Evolutionary conservation across 805 yeast genomes (phyloP).

Genomic region (Metschnikowia peoriensis): DNA sequence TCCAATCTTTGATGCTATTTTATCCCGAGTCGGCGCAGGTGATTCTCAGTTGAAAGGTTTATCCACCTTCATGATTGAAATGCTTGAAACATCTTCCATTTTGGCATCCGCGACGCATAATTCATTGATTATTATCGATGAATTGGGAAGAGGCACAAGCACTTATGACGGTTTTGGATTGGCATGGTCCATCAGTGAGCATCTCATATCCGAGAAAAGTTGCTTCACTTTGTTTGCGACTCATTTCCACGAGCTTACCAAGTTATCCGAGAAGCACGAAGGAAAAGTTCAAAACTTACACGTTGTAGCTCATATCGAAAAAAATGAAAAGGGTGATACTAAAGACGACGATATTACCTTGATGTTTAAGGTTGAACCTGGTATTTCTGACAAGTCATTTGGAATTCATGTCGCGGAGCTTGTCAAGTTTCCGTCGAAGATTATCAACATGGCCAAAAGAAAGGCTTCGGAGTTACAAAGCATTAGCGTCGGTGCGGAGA

Average conservation of each 20-base stretch:
- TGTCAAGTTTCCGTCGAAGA: constrained; percentile 88
- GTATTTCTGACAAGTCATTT: constrained; percentile 93
- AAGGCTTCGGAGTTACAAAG: constrained; percentile 87
- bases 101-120: constrained; percentile 73
- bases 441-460: constrained; percentile 91
- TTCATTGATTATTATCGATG: constrained; percentile 87
- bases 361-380: constrained; percentile 91
- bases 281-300: constrained; percentile 75
- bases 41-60: constrained; percentile 97
- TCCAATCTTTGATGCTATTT: constrained; percentile 82
- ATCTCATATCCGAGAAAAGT: constrained; percentile 64
- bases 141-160: constrained; percentile 87
- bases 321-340: constrained; percentile 35
- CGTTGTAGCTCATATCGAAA: constrained; percentile 87
- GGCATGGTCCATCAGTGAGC: constrained; percentile 95
- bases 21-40: constrained; percentile 98
- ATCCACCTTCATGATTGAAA: constrained; percentile 94
- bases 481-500: constrained; percentile 31
- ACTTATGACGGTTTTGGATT: constrained; percentile 96
- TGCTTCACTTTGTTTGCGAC: constrained; percentile 93
- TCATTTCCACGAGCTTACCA: constrained; percentile 94
- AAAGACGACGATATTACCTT: constrained; percentile 69
- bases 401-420: constrained; percentile 98
- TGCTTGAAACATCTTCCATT: constrained; percentile 91
- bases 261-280: constrained; percentile 58